Base-by-base conservation (phyloP, 2,329 filamentous ascomycete species). In the Trichoderma cornu-damae region DNA sequence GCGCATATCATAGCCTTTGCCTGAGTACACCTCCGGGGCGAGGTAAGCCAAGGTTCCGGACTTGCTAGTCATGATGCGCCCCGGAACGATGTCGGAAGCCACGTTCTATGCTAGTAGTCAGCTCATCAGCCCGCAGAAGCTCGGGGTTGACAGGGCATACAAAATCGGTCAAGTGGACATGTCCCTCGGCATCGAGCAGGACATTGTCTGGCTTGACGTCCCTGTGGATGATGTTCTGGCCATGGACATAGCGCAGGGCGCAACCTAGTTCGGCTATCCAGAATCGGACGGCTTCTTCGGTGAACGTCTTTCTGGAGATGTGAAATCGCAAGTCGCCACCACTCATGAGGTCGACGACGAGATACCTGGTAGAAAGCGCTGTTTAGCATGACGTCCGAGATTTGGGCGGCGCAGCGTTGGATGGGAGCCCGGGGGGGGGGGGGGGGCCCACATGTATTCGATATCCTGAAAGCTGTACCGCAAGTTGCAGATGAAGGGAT, bases 391-490 rank as follows among this genome's bases (percentile, higher is more conserved):
- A 35, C 12, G 2, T 9, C 20, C 12, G 5, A 3, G n/a, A 7
- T 12, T 11, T 47, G 40, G 22, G 42, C 11, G 4, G 51, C 24
- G 12, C 6, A 18, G 24, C 37, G 9, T 4, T 18, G 30, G 30
- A 2, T 24, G 22, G 16, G 18, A n/a, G n/a, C 9, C 28, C 6
- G 28, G 28, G 28, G 28, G 8, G 26, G 26, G 8, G 26, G 26
- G 32, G 24, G 24, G 50, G 59, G 73, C 89, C 68, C 79, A 96
- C 90, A 99, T 88, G 75, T 99, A 99, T 73, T 99, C 94, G 66
- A 97, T 91, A 73, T 99, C 94, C 75, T 99, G 94, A 71, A 99
- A 99, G 75, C 92, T 96, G 77, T 97, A 99, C 67, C 94, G 89
- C 78, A 99, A 78, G 73, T 99, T 99, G 78, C 93, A 97, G 65